Evolutionary conservation across 805 yeast species (phyloP).

Genomic region (Cyberlindnera bimundalis): DNA sequence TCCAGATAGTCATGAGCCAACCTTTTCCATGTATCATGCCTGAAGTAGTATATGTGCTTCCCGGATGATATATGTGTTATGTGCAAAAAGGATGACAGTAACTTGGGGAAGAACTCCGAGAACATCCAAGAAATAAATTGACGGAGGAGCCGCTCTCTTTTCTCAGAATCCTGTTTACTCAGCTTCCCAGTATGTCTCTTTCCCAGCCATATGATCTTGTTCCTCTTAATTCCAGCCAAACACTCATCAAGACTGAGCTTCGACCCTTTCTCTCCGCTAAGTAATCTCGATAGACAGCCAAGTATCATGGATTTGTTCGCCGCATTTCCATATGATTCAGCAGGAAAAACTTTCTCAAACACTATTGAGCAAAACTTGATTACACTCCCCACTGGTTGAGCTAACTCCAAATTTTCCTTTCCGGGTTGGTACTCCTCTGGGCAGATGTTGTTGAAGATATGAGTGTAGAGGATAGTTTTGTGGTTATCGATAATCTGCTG

Average conservation of each 20-base stretch:
- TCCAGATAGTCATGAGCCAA: slow-evolving; percentile 41
- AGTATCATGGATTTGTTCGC: slow-evolving; percentile 44
- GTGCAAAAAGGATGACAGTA: slow-evolving; percentile 58
- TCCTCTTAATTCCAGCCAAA: slow-evolving; percentile 35
- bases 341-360: slow-evolving; percentile 48
- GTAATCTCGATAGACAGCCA: slow-evolving; percentile 33
- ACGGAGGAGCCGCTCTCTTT: slow-evolving; percentile 35
- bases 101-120: slow-evolving; percentile 37
- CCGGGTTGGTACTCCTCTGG: slow-evolving; percentile 11
- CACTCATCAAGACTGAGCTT: slow-evolving; percentile 32
- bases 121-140: slow-evolving; percentile 60
- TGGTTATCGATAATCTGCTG: slow-evolving; percentile 33
- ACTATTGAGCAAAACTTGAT: slow-evolving; percentile 40
- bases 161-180: slow-evolving; percentile 41
- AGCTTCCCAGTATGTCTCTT: slow-evolving; percentile 22
- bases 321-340: slow-evolving; percentile 47
- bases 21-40: slow-evolving; percentile 55
- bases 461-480: slow-evolving; percentile 31
- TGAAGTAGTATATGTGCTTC: slow-evolving; percentile 43
- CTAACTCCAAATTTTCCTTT: slow-evolving; percentile 30
- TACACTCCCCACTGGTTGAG: slow-evolving; percentile 35
- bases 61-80: slow-evolving; percentile 55
- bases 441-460: slow-evolving; percentile 37
- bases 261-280: slow-evolving; percentile 39
- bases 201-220: slow-evolving; percentile 56